phyloP scores from a whole-genome alignment of 306 rosid species.

The Vigna trinervia region DNA sequence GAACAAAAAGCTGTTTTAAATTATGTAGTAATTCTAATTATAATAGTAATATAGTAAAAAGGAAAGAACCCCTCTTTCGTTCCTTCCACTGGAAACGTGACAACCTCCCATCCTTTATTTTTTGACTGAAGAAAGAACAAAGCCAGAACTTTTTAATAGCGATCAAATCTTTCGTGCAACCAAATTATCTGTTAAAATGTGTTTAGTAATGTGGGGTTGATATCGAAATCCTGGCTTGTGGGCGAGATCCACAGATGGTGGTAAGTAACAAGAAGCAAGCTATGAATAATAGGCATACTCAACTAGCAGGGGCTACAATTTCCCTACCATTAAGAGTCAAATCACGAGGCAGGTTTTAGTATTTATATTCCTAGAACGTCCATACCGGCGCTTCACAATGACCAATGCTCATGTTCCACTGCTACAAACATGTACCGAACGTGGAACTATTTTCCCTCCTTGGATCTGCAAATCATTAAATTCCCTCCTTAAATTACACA shows the following conservation, averaged over 20 bases:
- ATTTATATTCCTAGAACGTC: slow-evolving; percentile 40
- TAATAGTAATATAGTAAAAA: not conserved
- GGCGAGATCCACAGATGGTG: slow-evolving; percentile 44
- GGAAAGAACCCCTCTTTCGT: not conserved
- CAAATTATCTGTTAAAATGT: slow-evolving; percentile 1
- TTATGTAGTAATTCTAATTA: not conserved
- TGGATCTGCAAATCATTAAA: slow-evolving; percentile 37
- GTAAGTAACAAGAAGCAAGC: slow-evolving; percentile 31
- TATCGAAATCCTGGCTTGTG: slow-evolving; percentile 20
- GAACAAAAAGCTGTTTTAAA: too few relatives aligned
- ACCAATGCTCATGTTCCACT: slow-evolving; percentile 36
- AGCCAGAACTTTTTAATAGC: not conserved
- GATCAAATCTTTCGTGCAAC: slow-evolving; percentile 40
- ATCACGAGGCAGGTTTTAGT: not conserved
- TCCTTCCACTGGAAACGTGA: not conserved
- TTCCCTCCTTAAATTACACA: slow-evolving; percentile 21
- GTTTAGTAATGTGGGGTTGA: slow-evolving; percentile 32
- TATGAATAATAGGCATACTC: slow-evolving; percentile 15
- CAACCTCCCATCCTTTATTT: not conserved
- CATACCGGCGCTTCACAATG: slow-evolving; percentile 48
- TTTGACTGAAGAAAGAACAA: not conserved
- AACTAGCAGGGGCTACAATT: slow-evolving; percentile 30
- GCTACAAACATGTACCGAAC: slow-evolving; percentile 25
- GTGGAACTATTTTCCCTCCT: slow-evolving; percentile 32
- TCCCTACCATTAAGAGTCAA: slow-evolving; percentile 20